A percentile compares a stretch with the other conserved stretches of the same genome.
Conservation (phyloP, 208 protist species). For the Trypanosoma cruzi region DNA sequence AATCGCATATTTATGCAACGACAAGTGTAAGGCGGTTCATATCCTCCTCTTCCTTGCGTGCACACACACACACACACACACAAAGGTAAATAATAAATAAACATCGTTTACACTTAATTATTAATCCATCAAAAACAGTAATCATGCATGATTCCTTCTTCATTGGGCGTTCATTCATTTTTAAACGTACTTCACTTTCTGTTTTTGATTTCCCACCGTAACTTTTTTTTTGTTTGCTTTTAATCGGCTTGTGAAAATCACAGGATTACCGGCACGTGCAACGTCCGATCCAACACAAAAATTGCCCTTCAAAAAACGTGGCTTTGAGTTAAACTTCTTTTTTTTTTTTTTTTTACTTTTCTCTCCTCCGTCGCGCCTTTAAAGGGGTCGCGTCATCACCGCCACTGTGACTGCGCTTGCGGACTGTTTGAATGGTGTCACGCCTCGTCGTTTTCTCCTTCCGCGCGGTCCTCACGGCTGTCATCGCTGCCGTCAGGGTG, state of each 20-base stretch:
- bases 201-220: neutral
- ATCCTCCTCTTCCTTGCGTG: neutral
- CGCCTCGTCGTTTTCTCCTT: constrained; percentile 19
- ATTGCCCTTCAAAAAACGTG: too few relatives aligned
- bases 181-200: neutral
- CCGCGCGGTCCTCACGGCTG: constrained; percentile 9
- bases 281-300: too few relatives aligned
- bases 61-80: neutral
- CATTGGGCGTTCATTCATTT: neutral
- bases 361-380: too few relatives aligned
- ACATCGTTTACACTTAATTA: too few relatives aligned
- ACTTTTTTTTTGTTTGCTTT: too few relatives aligned
- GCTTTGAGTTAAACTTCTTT: neutral
- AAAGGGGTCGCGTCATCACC: neutral
- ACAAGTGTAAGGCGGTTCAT: neutral
- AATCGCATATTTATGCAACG: neutral
- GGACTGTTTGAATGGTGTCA: constrained; percentile 20
- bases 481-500: constrained; percentile 8
- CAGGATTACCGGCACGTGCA: neutral
- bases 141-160: too few relatives aligned
- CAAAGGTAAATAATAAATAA: neutral
- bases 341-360: constrained; percentile 10
- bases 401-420: constrained; percentile 22
- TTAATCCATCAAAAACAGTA: too few relatives aligned
- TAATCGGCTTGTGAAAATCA: neutral